These are phyloP conservation scores for Zangia roseola DNA, from an alignment of 768 basidiomycete genomes.

Conservation along the genomic window DNA sequence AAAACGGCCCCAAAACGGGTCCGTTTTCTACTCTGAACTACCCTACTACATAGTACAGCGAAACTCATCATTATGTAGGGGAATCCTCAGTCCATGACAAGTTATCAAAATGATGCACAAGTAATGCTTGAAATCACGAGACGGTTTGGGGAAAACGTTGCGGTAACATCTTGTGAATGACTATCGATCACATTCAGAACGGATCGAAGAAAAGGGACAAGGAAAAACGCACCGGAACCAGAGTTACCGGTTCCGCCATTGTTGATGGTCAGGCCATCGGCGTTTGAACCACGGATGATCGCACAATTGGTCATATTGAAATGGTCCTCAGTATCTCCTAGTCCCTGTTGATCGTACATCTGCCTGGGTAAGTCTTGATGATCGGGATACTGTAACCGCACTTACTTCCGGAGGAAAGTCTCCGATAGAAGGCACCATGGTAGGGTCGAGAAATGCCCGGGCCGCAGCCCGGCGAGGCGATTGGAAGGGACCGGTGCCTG, in stretches of 20 bases:
- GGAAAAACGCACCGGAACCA: constrained; percentile 14
- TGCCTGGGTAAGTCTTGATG: background rate
- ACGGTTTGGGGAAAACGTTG: too few relatives aligned
- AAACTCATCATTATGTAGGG: too few relatives aligned
- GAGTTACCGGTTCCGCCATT: background rate
- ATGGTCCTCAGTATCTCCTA: too few relatives aligned
- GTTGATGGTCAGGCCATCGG: constrained; percentile 10
- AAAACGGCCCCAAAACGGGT: too few relatives aligned
- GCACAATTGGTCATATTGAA: constrained; percentile 3
- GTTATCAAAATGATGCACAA: too few relatives aligned
- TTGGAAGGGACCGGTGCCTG: background rate
- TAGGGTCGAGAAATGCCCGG: background rate
- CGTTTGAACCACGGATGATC: background rate
- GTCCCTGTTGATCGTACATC: background rate
- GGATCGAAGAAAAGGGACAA: background rate
- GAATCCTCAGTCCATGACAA: too few relatives aligned
- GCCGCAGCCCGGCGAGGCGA: too few relatives aligned
- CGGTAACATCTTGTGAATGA: constrained; percentile 6
- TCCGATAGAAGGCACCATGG: background rate
- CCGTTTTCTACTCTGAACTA: too few relatives aligned
- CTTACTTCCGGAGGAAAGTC: background rate
- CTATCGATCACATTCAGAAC: constrained; percentile 1
- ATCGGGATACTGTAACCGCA: background rate
- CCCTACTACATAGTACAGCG: too few relatives aligned
- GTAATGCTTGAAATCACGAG: too few relatives aligned